phyloP scores from a whole-genome alignment of 441 rosid species.

The Gossypium schwendimanii region DNA sequence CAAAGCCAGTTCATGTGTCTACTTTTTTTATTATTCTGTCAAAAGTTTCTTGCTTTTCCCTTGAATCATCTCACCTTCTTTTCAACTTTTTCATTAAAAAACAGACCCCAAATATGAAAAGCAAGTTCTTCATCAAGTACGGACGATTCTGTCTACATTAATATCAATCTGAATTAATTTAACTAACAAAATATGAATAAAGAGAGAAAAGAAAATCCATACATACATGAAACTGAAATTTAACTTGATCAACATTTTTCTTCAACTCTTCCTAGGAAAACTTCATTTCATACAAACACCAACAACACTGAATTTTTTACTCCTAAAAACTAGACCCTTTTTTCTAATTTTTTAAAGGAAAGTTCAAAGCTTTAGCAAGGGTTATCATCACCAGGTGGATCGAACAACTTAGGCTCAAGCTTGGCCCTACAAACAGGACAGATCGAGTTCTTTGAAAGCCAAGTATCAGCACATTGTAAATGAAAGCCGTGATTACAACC shows the following conservation, averaged over 20 bases:
- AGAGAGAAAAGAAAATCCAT: neutral
- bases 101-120: neutral
- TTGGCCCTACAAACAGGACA: slow-evolving; percentile 68
- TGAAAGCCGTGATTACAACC: slow-evolving; percentile 85
- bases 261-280: neutral
- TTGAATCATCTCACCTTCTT: neutral
- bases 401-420: slow-evolving; percentile 22
- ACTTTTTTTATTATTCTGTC: neutral
- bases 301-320: neutral
- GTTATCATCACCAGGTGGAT: neutral
- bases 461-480: slow-evolving; percentile 61
- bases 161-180: slow-evolving; percentile 2
- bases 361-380: neutral
- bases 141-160: neutral
- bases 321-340: neutral
- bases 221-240: neutral
- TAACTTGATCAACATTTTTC: neutral
- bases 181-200: neutral
- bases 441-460: slow-evolving; percentile 53
- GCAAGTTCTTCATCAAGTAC: neutral
- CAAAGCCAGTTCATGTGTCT: neutral
- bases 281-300: neutral
- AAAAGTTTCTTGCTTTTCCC: neutral
- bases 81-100: neutral
- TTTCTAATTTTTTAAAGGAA: neutral